phyloP scores from a whole-genome alignment of 129 eudicot species.

The Flaveria bidentis region DNA sequence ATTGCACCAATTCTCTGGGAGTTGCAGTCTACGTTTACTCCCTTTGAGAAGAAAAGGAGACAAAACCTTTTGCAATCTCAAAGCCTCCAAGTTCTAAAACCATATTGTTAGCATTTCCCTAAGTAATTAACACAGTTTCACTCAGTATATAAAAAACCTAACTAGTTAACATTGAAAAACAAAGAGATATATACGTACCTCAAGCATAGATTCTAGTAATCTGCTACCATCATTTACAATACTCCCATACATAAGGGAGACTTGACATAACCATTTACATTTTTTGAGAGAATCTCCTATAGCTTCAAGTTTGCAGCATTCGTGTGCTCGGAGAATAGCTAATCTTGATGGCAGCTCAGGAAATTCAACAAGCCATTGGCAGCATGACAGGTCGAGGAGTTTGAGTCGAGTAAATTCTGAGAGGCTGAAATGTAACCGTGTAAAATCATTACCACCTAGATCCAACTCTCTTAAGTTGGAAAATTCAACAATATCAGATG shows the following conservation, averaged over 20 bases:
- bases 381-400: not conserved
- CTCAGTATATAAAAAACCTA: too few relatives aligned
- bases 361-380: not conserved
- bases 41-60: too few relatives aligned
- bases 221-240: too few relatives aligned
- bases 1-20: too few relatives aligned
- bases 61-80: too few relatives aligned
- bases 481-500: not conserved
- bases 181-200: too few relatives aligned
- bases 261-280: not conserved
- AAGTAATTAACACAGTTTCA: too few relatives aligned
- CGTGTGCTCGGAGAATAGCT: not conserved
- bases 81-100: too few relatives aligned
- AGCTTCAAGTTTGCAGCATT: not conserved
- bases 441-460: not conserved
- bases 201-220: too few relatives aligned
- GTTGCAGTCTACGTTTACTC: too few relatives aligned
- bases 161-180: too few relatives aligned
- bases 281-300: not conserved
- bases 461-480: not conserved
- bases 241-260: not conserved
- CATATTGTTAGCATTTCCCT: too few relatives aligned
- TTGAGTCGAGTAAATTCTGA: not conserved
- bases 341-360: not conserved
- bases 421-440: not conserved